Conservation (phyloP, 331 rosid genomes). For the Pyracantha coccinea region DNA sequence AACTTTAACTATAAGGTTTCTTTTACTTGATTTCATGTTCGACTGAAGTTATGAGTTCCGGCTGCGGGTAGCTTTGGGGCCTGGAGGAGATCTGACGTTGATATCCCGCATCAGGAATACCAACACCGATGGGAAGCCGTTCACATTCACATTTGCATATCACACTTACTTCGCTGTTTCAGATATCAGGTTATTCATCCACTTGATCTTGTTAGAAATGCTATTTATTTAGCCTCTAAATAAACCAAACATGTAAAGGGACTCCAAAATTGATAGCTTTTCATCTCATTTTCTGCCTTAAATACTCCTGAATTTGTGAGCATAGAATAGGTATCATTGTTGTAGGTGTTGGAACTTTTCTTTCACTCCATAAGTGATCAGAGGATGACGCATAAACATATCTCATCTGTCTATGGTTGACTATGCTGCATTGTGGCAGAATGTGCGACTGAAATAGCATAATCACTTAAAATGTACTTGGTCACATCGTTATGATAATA, state of each 20-base stretch:
- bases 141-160: conserved; percentile 81
- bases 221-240: not conserved
- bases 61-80: conserved; percentile 73
- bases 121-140: conserved; percentile 73
- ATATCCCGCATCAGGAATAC: conserved; percentile 86
- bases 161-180: conserved; percentile 85
- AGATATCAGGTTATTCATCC: conserved; percentile 54
- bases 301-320: not conserved
- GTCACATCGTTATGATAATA: not conserved
- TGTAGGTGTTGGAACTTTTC: not conserved
- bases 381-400: not conserved
- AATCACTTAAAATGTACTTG: not conserved
- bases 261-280: not conserved
- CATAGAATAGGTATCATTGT: not conserved
- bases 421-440: not conserved
- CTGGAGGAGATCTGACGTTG: conserved; percentile 73
- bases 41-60: conserved; percentile 70
- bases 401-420: not conserved
- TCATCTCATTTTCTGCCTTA: not conserved
- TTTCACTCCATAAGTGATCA: not conserved
- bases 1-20: not conserved
- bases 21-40: conserved; percentile 11
- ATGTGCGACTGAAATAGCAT: too few relatives aligned
- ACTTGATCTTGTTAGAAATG: not conserved
- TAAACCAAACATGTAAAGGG: not conserved